Percentiles rank a stretch among this genome's conserved stretches.
These are phyloP conservation scores for Lecanicillium sp. DNA, from an alignment of 2,329 filamentous ascomycete species.

Conservation along the genomic window DNA sequence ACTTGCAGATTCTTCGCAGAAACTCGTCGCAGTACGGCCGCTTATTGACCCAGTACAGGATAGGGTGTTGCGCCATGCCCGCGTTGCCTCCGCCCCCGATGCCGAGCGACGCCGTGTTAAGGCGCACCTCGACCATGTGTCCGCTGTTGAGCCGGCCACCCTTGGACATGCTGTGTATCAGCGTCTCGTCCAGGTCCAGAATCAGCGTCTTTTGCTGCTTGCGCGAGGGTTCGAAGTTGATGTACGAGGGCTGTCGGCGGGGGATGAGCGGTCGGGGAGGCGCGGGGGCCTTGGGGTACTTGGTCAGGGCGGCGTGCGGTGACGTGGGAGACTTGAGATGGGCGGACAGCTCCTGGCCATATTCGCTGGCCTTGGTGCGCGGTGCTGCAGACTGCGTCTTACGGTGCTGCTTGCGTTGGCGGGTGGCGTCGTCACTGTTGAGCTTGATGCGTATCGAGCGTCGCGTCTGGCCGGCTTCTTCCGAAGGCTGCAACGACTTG, in stretches of 20 bases:
- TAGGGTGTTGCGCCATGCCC: constrained; percentile 73
- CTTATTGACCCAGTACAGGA: constrained; percentile 98
- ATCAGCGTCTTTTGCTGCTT: constrained; percentile 86
- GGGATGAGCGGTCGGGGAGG: constrained; percentile 88
- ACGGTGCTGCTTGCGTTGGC: constrained; percentile 68
- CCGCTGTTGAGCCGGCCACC: constrained; percentile 92
- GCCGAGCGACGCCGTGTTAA: constrained; percentile 66
- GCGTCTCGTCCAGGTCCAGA: constrained; percentile 89
- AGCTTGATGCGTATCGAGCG: constrained; percentile 89
- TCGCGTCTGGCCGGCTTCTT: constrained; percentile 60
- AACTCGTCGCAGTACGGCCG: constrained; percentile 96
- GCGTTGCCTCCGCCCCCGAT: constrained; percentile 50
- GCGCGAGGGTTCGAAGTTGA: constrained; percentile 50
- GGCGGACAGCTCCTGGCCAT: constrained; percentile 55
- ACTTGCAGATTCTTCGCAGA: constrained; percentile 83
- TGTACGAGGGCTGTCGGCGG: constrained; percentile 81
- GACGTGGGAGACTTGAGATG: constrained; percentile 93
- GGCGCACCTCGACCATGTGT: constrained; percentile 97
- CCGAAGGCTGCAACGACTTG: constrained; percentile 51
- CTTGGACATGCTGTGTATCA: constrained; percentile 97
- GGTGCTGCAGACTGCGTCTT: constrained; percentile 49
- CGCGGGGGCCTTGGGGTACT: constrained; percentile 83
- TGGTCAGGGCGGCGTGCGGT: constrained; percentile 69
- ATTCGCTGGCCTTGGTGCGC: constrained; percentile 35
- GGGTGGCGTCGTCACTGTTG: constrained; percentile 69